Evolutionary conservation across 305 asterid genomes (phyloP).

Genomic region (Lippia alba): DNA sequence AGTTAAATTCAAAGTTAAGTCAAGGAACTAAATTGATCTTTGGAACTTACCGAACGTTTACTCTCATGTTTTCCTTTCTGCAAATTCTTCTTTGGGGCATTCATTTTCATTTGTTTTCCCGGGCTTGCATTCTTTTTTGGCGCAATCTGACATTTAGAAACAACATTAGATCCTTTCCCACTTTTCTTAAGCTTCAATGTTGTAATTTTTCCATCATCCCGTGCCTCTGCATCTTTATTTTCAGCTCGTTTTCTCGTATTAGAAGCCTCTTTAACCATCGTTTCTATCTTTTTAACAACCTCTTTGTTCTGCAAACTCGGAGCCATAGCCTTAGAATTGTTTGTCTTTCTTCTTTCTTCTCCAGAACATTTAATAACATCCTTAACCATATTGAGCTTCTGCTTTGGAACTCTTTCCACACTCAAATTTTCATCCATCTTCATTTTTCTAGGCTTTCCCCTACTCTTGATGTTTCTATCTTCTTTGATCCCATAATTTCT

Average conservation of each 20-base stretch:
- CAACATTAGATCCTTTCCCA: constrained; percentile 41
- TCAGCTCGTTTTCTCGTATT: constrained; percentile 43
- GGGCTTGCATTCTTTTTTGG: constrained; percentile 40
- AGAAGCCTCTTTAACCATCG: constrained; percentile 38
- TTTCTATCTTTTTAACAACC: constrained; percentile 41
- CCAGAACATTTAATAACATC: constrained; percentile 32
- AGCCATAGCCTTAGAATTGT: constrained; percentile 41
- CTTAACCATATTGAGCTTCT: constrained; percentile 33
- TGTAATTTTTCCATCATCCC: constrained; percentile 34
- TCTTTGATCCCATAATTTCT: constrained; percentile 27
- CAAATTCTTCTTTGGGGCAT: constrained; percentile 44
- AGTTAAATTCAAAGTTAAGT: not conserved
- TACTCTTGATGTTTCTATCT: constrained; percentile 34
- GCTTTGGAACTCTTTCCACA: constrained; percentile 34
- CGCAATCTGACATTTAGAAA: not conserved
- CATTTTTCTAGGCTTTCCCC: constrained; percentile 38
- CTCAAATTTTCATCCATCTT: not conserved
- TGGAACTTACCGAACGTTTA: constrained; percentile 48
- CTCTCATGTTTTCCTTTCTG: constrained; percentile 43
- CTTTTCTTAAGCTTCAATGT: constrained; percentile 40
- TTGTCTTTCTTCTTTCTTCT: constrained; percentile 39
- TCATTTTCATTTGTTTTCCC: constrained; percentile 34
- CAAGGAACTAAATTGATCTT: not conserved
- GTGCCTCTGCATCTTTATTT: constrained; percentile 36
- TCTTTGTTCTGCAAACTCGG: constrained; percentile 52